phyloP scores from a whole-genome alignment of 495 filamentous ascomycete species.

The Amniculicola lignicola region DNA sequence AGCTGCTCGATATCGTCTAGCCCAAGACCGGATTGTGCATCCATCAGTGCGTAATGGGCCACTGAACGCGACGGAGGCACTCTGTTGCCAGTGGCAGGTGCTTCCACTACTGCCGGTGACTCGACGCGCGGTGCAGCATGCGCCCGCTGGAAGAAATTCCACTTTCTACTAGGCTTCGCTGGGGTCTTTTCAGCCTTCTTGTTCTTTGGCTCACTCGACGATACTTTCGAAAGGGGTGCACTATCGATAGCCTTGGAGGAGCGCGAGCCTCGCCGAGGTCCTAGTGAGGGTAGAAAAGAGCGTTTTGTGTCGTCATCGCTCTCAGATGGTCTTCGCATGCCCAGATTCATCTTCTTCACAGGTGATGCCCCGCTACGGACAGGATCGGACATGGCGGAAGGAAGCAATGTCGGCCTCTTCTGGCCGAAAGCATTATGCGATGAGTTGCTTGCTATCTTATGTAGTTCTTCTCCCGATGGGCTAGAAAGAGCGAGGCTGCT shows the following conservation, averaged over 20 bases:
- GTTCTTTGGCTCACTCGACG: slow-evolving; percentile 38
- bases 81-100: slow-evolving; percentile 42
- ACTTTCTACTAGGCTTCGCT: slow-evolving; percentile 54
- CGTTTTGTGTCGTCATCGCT: slow-evolving; percentile 35
- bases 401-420: slow-evolving; percentile 33
- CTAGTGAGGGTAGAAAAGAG: slow-evolving; percentile 33
- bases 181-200: slow-evolving; percentile 31
- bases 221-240: slow-evolving; percentile 16
- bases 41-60: slow-evolving; percentile 82
- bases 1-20: slow-evolving; percentile 64
- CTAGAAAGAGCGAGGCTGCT: slow-evolving; percentile 33
- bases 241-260: slow-evolving; percentile 33
- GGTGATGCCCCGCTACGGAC: slow-evolving; percentile 23
- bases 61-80: slow-evolving; percentile 45
- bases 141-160: slow-evolving; percentile 79
- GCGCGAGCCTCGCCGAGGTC: slow-evolving; percentile 33
- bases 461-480: slow-evolving; percentile 30
- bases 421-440: slow-evolving; percentile 6
- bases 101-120: slow-evolving; percentile 41
- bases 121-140: slow-evolving; percentile 53
- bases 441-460: slow-evolving; percentile 14
- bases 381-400: slow-evolving; percentile 39
- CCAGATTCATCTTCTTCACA: slow-evolving; percentile 20
- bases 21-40: slow-evolving; percentile 67
- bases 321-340: slow-evolving; percentile 32